Evolutionary conservation across 83 land plant species (phyloP).

Genomic region (Picea engelmannii): DNA sequence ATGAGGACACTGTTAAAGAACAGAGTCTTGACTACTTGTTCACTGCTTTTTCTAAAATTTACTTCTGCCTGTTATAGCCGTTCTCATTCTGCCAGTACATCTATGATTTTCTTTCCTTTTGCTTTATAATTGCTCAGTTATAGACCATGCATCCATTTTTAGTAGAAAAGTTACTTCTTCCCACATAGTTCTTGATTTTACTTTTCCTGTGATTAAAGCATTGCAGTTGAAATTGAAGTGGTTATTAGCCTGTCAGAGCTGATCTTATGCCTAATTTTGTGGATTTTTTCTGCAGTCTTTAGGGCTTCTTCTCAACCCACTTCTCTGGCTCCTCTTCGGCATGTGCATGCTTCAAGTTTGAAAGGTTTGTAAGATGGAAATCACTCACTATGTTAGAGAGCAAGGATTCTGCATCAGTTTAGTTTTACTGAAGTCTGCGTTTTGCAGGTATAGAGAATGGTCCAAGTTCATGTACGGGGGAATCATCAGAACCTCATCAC

Average conservation of each 20-base stretch:
- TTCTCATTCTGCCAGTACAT: no score
- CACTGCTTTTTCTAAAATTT: no score
- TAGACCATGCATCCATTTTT: no score
- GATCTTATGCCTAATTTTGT: neutral
- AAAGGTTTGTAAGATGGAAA: neutral
- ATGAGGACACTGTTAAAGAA: no score
- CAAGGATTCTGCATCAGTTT: neutral
- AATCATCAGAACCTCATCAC: neutral
- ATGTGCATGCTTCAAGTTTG: neutral
- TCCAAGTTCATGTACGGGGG: neutral
- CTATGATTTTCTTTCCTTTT: no score
- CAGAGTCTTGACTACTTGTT: no score
- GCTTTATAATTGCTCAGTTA: no score
- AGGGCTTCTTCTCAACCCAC: neutral
- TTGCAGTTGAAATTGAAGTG: neutral
- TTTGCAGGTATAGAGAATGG: slow-evolving; percentile 6
- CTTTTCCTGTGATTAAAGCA: no score
- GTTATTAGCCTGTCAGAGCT: neutral
- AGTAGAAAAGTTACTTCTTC: no score
- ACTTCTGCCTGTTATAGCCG: no score
- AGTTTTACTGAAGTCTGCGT: neutral
- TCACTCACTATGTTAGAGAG: neutral
- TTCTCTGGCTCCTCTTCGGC: neutral
- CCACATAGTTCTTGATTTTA: no score
- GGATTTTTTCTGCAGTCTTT: neutral